Percentiles rank a stretch among this genome's conserved stretches.
These are phyloP conservation scores for Astrephomene gubernaculifera DNA, from an alignment of 139 green algal species.

Conservation along the genomic window DNA sequence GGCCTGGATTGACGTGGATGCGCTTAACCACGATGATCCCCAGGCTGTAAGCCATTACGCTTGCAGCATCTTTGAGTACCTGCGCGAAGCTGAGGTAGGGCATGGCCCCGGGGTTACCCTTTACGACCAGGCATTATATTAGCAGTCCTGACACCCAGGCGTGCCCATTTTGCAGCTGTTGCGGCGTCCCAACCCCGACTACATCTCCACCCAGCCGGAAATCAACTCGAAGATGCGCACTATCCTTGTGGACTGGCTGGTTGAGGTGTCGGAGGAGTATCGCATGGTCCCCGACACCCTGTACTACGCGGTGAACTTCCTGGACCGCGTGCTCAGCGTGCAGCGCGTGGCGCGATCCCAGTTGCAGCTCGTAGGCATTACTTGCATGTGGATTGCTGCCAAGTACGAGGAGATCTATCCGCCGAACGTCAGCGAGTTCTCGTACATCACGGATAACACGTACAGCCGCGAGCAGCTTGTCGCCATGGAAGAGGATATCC, in stretches of 20 bases:
- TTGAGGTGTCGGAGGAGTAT: slow-evolving; percentile 96
- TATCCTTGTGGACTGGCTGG: slow-evolving; percentile 98
- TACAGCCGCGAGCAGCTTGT: slow-evolving; percentile 92
- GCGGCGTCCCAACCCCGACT: slow-evolving; percentile 70
- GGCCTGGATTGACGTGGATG: slow-evolving; percentile 82
- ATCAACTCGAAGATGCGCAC: slow-evolving; percentile 92
- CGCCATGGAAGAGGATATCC: slow-evolving; percentile 86
- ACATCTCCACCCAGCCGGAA: slow-evolving; percentile 87
- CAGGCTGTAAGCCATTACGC: slow-evolving; percentile 85
- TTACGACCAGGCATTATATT: no score
- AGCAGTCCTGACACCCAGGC: no score
- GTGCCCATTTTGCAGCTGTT: slow-evolving; percentile 59
- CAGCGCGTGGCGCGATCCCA: slow-evolving; percentile 63
- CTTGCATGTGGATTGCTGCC: slow-evolving; percentile 93
- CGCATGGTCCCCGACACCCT: slow-evolving; percentile 93
- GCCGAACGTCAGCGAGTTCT: slow-evolving; percentile 92
- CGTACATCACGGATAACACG: slow-evolving; percentile 98
- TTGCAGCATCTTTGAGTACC: slow-evolving; percentile 79
- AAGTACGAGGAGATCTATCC: slow-evolving; percentile 99
- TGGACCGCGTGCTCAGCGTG: slow-evolving; percentile 91
- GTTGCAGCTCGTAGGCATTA: slow-evolving; percentile 86
- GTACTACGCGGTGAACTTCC: slow-evolving; percentile 88
- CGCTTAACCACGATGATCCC: slow-evolving; percentile 72
- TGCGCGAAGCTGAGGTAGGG: slow-evolving; percentile 74
- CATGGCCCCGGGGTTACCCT: neutral